Conservation (phyloP, 176 grass and related monocot genomes). For the Chrysopogon serrulatus region DNA sequence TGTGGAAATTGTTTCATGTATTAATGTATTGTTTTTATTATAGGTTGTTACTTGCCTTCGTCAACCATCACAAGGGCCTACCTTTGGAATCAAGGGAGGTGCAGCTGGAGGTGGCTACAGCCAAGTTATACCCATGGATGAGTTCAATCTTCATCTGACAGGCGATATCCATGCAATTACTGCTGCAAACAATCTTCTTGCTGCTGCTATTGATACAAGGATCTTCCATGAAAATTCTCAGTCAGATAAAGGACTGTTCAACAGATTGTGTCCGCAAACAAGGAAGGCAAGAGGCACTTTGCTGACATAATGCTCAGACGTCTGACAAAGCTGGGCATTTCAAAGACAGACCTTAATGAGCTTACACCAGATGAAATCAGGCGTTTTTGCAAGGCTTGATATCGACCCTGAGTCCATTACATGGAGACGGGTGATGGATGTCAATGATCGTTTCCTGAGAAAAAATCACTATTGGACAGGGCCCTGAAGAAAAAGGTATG, state of each 20-base stretch:
- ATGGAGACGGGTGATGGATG: conserved; percentile 97
- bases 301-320: conserved; percentile 75
- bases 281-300: conserved; percentile 90
- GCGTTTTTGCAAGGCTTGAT: conserved; percentile 81
- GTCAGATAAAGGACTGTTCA: conserved; percentile 95
- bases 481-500: conserved; percentile 95
- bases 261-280: conserved; percentile 92
- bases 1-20: background rate
- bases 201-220: conserved; percentile 95
- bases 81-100: conserved; percentile 97
- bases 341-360: conserved; percentile 74
- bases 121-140: conserved; percentile 99
- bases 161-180: conserved; percentile 99
- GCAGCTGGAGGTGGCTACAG: conserved; percentile 98
- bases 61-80: conserved; percentile 96
- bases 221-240: conserved; percentile 91
- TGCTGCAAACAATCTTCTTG: conserved; percentile 96
- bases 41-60: conserved; percentile 92
- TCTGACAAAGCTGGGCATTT: conserved; percentile 78
- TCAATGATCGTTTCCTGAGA: conserved; percentile 89
- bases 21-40: conserved; percentile 10
- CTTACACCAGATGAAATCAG: conserved; percentile 93
- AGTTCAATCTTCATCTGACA: conserved; percentile 97
- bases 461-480: conserved; percentile 95
- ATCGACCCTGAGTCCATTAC: conserved; percentile 89